phyloP scores from a whole-genome alignment of 371 early-diverging fungal genomes.

The Cokeromyces recurvatus region DNA sequence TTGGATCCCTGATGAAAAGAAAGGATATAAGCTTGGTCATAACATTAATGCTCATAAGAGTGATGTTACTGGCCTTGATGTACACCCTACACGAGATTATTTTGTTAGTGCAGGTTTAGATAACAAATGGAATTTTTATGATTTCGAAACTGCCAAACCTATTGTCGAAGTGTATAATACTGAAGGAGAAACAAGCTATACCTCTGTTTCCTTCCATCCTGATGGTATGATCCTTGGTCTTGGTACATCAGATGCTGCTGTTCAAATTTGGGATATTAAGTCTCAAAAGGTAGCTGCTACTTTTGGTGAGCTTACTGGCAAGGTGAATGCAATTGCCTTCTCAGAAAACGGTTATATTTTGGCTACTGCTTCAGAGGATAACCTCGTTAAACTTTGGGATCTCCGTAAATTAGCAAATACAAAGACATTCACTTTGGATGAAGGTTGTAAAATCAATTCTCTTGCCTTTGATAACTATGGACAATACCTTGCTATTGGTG shows the following conservation, averaged over 20 bases:
- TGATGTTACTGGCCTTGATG: conserved; percentile 67
- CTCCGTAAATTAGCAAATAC: conserved; percentile 79
- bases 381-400: conserved; percentile 85
- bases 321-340: conserved; percentile 70
- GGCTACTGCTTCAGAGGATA: conserved; percentile 69
- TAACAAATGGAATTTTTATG: conserved; percentile 78
- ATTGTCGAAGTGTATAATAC: conserved; percentile 45
- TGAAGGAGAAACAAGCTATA: conserved; percentile 45
- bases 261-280: conserved; percentile 87
- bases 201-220: conserved; percentile 83
- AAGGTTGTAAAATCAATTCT: conserved; percentile 51
- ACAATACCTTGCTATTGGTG: conserved; percentile 78
- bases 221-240: conserved; percentile 86
- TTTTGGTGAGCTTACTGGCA: conserved; percentile 71
- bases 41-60: conserved; percentile 62
- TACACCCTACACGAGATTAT: conserved; percentile 80
- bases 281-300: conserved; percentile 65
- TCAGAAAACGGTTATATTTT: conserved; percentile 91
- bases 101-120: conserved; percentile 73
- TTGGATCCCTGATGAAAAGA: conserved; percentile 52
- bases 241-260: conserved; percentile 70
- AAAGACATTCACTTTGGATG: conserved; percentile 63
- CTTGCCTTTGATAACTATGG: conserved; percentile 80
- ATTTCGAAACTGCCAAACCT: conserved; percentile 62
- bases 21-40: conserved; percentile 46